Conservation (phyloP, 2,329 filamentous ascomycete genomes). For the Cladobotryum protrusum region DNA sequence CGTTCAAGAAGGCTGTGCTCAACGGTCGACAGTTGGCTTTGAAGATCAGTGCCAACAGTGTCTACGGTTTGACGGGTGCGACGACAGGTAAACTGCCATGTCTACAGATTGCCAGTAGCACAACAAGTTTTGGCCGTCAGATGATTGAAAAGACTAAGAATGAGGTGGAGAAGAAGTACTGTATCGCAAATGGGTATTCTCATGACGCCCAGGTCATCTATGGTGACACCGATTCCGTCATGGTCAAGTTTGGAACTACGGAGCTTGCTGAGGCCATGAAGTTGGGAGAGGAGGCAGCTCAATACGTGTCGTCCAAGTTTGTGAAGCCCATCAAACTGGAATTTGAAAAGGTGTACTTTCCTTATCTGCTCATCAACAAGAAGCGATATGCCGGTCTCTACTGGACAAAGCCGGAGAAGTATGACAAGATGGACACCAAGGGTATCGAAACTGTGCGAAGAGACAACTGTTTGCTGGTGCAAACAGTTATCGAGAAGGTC, state of each 20-base stretch:
- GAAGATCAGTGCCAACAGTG: slow-evolving; percentile 95
- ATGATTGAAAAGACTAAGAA: slow-evolving; percentile 99
- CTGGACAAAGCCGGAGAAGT: slow-evolving; percentile 91
- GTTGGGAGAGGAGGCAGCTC: slow-evolving; percentile 85
- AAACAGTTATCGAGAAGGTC: slow-evolving; percentile 96
- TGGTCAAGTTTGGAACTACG: slow-evolving; percentile 95
- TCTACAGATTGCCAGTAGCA: slow-evolving; percentile 90
- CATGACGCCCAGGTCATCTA: slow-evolving; percentile 97
- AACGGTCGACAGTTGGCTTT: slow-evolving; percentile 95
- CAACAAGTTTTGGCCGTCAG: slow-evolving; percentile 91
- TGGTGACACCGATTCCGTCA: slow-evolving; percentile 98
- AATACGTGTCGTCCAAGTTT: slow-evolving; percentile 86
- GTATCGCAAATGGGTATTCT: slow-evolving; percentile 86
- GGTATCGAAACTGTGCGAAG: slow-evolving; percentile 96
- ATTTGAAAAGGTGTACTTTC: slow-evolving; percentile 98
- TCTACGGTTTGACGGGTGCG: slow-evolving; percentile 94
- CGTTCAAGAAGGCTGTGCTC: slow-evolving; percentile 95
- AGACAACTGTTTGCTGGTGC: slow-evolving; percentile 92
- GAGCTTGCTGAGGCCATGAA: slow-evolving; percentile 89
- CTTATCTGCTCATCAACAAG: slow-evolving; percentile 98
- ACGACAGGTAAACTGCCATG: slow-evolving; percentile 95
- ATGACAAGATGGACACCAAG: slow-evolving; percentile 99
- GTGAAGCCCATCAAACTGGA: slow-evolving; percentile 96
- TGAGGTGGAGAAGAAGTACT: slow-evolving; percentile 89
- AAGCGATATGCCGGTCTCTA: slow-evolving; percentile 97